Conservation (phyloP, 1,139 yeast genomes). For the Pichia inconspicua region DNA sequence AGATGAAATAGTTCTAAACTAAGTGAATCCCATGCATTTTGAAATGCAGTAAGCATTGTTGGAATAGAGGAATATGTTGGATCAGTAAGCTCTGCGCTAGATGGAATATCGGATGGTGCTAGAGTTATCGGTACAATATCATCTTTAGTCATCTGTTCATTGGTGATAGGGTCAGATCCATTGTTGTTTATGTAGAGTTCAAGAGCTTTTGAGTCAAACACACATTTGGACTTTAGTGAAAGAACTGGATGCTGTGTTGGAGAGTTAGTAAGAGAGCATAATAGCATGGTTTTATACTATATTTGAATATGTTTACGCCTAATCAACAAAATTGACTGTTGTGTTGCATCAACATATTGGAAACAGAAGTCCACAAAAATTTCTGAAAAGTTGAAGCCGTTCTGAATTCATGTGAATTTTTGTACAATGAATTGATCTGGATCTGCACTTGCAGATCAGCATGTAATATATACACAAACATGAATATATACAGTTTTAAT, state of each 20-base stretch:
- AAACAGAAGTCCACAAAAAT: no score
- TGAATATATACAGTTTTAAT: no score
- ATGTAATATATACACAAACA: no score
- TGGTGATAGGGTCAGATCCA: slow-evolving; percentile 70
- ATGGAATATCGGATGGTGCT: slow-evolving; percentile 6
- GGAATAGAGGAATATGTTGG: slow-evolving; percentile 60
- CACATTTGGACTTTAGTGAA: slow-evolving; percentile 62
- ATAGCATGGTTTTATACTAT: slow-evolving; percentile 8
- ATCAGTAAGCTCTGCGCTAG: slow-evolving; percentile 29
- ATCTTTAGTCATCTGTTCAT: slow-evolving; percentile 48
- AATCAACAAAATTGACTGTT: neutral
- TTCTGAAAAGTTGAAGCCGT: no score
- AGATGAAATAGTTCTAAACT: slow-evolving; percentile 74
- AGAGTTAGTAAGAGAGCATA: slow-evolving; percentile 53
- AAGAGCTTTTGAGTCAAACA: slow-evolving; percentile 61
- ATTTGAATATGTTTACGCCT: neutral
- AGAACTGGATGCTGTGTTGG: slow-evolving; percentile 63
- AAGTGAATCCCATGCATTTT: slow-evolving; percentile 84
- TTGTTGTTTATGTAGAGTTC: slow-evolving; percentile 55
- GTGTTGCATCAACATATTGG: neutral
- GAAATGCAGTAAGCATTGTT: slow-evolving; percentile 61
- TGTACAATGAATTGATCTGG: no score
- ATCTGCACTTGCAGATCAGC: no score
- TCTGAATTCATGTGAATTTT: no score
- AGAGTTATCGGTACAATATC: slow-evolving; percentile 37